phyloP scores from a whole-genome alignment of 2,329 filamentous ascomycete genomes.

The Podosphaera leucotricha region DNA sequence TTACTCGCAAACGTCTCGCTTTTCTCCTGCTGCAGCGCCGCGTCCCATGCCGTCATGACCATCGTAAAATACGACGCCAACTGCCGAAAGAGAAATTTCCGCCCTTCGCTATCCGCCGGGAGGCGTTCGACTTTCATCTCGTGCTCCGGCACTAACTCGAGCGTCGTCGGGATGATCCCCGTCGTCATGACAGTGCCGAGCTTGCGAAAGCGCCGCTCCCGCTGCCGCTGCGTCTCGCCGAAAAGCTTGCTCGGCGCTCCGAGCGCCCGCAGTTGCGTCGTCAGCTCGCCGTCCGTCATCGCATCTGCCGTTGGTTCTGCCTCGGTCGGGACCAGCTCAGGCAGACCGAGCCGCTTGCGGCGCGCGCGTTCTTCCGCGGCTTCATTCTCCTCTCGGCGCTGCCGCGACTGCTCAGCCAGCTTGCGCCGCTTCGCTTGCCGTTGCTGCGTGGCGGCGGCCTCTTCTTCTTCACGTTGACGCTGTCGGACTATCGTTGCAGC shows the following conservation, averaged over 20 bases:
- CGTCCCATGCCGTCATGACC: slow-evolving; percentile 73
- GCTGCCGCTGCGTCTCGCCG: slow-evolving; percentile 50
- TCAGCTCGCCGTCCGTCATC: slow-evolving; percentile 47
- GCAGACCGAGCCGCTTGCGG: slow-evolving; percentile 56
- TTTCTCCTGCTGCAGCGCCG: slow-evolving; percentile 44
- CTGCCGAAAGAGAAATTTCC: slow-evolving; percentile 59
- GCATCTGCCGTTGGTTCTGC: slow-evolving; percentile 31
- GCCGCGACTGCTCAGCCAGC: slow-evolving; percentile 59
- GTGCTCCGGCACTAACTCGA: slow-evolving; percentile 57
- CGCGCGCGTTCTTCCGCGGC: slow-evolving; percentile 47
- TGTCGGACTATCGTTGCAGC: slow-evolving; percentile 49
- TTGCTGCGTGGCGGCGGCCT: slow-evolving; percentile 39
- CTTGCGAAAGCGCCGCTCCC: slow-evolving; percentile 47
- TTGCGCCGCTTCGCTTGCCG: slow-evolving; percentile 63
- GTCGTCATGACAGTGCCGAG: slow-evolving; percentile 36
- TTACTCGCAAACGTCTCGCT: slow-evolving; percentile 52
- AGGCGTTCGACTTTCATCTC: slow-evolving; percentile 64
- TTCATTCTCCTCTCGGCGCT: slow-evolving; percentile 46
- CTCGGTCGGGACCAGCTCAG: slow-evolving; percentile 37
- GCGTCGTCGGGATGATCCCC: slow-evolving; percentile 68
- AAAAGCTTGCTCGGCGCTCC: slow-evolving; percentile 57
- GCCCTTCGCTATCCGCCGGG: slow-evolving; percentile 36
- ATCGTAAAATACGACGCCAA: slow-evolving; percentile 90
- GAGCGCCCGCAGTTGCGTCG: slow-evolving; percentile 41
- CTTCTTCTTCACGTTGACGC: slow-evolving; percentile 74